Evolutionary conservation across 2,329 filamentous ascomycete genomes (phyloP).

Genomic region (Colletotrichum musicola): DNA sequence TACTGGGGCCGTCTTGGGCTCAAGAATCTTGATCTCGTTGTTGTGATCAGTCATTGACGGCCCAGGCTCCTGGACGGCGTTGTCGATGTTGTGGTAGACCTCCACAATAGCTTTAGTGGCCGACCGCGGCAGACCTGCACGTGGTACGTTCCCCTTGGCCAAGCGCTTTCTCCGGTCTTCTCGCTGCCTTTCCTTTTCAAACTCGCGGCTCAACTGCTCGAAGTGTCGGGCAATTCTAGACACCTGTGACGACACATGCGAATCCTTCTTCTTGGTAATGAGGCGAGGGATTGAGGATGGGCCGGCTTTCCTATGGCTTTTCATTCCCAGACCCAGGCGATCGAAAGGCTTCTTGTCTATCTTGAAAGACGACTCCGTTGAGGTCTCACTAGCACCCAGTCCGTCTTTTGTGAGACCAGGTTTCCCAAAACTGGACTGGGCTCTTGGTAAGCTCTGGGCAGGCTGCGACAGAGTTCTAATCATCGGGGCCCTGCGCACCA

Average conservation of each 20-base stretch:
- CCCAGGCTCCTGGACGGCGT: constrained; percentile 87
- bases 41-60: constrained; percentile 67
- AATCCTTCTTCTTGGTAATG: constrained; percentile 78
- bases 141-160: constrained; percentile 77
- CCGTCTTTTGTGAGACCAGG: constrained; percentile 51
- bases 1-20: constrained; percentile 31
- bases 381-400: constrained; percentile 45
- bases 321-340: constrained; percentile 76
- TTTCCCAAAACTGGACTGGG: constrained; percentile 60
- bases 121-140: constrained; percentile 85
- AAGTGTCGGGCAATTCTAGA: constrained; percentile 96
- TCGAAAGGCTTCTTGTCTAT: constrained; percentile 84
- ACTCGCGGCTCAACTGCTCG: constrained; percentile 95
- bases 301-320: constrained; percentile 66
- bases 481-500: constrained; percentile 64
- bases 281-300: constrained; percentile 91
- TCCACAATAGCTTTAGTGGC: constrained; percentile 97
- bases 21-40: constrained; percentile 33
- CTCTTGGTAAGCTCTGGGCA: constrained; percentile 58
- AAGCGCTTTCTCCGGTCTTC: constrained; percentile 82
- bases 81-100: constrained; percentile 92
- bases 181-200: constrained; percentile 91
- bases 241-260: constrained; percentile 88
- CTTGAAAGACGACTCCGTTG: constrained; percentile 58
- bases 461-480: constrained; percentile 67